Evolutionary conservation across 805 yeast genomes (phyloP), one percentile per base, ranked within the genome.

Genomic region (Limtongozyma cylindracea): DNA sequence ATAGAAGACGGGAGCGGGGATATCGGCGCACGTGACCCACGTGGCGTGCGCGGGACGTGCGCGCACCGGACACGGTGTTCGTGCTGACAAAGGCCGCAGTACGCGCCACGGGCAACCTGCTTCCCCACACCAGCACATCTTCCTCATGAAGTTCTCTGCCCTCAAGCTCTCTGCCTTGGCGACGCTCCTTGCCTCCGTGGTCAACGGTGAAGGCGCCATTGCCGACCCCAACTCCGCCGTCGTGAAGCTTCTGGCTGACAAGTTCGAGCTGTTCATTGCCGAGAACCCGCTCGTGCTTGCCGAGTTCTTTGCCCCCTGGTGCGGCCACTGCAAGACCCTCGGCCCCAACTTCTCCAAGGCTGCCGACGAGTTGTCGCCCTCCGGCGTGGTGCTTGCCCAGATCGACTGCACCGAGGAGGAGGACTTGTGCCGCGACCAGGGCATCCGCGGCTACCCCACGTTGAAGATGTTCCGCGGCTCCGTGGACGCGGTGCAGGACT

Each of bases 271-370:
- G 10, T 77, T 74, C 45, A 47, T 84, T 30, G 46, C 50, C 21
- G 63, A 57, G 25, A 72, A 82, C 51, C 73, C 78, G 17, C 55
- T 82, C 32, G 91, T 77, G 12, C 49, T 77, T 29, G 72, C 84
- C 11, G 91, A 77, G 47, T 77, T 77, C 48, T 77, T 70, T 43
- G 92, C 92, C 10, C 91, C 95, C 42, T 84, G 96, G 95, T 82
- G 95, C 57, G 94, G 94, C 10, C 88, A 82, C 52, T 82, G 95
- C 59, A 78, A 82, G 55, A 61, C 60, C 22, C 50, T 77, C 31
- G 92, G 78, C 8, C 93, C 93, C 17, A 70, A 77, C 44, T 74
- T 58, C 33, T 53, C 65, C 23, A 45, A 60, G 33, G 92, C 92
- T 23, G 77, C 84, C 22, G 65, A 68, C 32, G 33, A 38, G 11